Evolutionary conservation across 306 rosid species (phyloP).

Genomic region (Lathyrus sativus): DNA sequence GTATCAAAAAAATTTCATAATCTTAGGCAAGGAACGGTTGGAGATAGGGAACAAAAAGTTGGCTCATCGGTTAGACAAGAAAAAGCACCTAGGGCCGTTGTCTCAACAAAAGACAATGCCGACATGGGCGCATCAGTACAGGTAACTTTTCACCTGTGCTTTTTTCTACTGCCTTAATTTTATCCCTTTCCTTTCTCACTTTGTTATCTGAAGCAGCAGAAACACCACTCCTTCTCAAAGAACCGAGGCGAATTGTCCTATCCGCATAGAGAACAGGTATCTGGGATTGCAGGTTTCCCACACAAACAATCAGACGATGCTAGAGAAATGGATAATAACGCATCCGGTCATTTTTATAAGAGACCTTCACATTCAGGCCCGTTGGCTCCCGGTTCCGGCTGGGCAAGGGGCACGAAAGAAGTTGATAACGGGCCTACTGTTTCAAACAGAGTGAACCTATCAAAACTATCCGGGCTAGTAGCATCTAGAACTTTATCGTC

Average conservation of each 20-base stretch:
- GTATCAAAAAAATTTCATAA: neutral
- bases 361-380: conserved; percentile 86
- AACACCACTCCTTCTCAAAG: conserved; percentile 48
- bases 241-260: conserved; percentile 55
- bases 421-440: conserved; percentile 42
- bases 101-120: conserved; percentile 42
- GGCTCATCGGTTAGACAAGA: conserved; percentile 57
- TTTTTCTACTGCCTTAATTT: neutral
- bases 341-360: conserved; percentile 37
- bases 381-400: conserved; percentile 51
- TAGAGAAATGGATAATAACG: conserved; percentile 49
- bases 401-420: conserved; percentile 58
- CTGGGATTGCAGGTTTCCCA: conserved; percentile 61
- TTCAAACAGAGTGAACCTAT: conserved; percentile 53
- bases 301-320: conserved; percentile 50
- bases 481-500: conserved; percentile 59
- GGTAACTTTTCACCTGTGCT: conserved; percentile 46
- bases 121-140: conserved; percentile 43
- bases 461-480: conserved; percentile 65
- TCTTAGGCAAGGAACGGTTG: conserved; percentile 62
- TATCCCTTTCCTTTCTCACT: conserved; percentile 20
- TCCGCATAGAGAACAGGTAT: conserved; percentile 52
- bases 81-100: conserved; percentile 42
- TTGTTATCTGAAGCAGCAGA: conserved; percentile 54
- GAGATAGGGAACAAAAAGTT: conserved; percentile 54